Percentiles rank a stretch among this genome's conserved stretches.
phyloP scores from a whole-genome alignment of 345 rosid genomes.

The Moricandia arvensis region DNA sequence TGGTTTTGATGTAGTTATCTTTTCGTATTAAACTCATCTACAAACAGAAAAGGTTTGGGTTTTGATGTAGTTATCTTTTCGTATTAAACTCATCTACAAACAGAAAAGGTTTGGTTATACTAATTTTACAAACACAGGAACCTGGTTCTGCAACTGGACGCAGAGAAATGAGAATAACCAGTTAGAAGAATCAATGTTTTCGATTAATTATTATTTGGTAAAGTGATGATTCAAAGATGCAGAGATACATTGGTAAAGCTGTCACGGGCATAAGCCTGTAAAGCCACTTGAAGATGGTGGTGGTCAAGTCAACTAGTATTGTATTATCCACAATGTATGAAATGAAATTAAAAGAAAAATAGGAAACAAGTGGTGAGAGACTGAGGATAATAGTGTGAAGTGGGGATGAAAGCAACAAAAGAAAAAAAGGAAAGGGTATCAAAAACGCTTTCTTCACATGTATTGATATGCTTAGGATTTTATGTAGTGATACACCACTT shows the following conservation, averaged over 20 bases:
- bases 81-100: not conserved
- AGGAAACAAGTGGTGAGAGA: slow-evolving; percentile 26
- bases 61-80: not conserved
- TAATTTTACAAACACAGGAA: not conserved
- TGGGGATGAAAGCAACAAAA: slow-evolving; percentile 20
- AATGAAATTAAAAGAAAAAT: not conserved
- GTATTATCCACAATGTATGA: slow-evolving; percentile 4
- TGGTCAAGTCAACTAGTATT: slow-evolving; percentile 7
- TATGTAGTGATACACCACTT: slow-evolving; percentile 21
- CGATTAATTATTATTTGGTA: not conserved
- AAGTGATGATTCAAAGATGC: not conserved
- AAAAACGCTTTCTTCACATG: slow-evolving; percentile 28
- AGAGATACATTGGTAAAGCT: slow-evolving; percentile 19
- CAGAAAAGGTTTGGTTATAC: too few species aligned
- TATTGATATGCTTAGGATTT: slow-evolving; percentile 23
- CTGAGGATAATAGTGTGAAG: slow-evolving; percentile 27
- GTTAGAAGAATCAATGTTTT: not conserved
- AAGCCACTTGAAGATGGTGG: slow-evolving; percentile 10
- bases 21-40: not conserved
- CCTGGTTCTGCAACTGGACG: not conserved
- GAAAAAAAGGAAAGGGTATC: slow-evolving; percentile 11
- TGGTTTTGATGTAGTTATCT: not conserved
- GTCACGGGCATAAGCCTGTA: slow-evolving; percentile 6
- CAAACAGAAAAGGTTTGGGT: not conserved
- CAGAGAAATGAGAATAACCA: too few species aligned